A percentile compares a stretch with the other conserved stretches of the same genome.
Evolutionary conservation across 495 filamentous ascomycete species (phyloP).

Genomic region (Penicillium soppii): DNA sequence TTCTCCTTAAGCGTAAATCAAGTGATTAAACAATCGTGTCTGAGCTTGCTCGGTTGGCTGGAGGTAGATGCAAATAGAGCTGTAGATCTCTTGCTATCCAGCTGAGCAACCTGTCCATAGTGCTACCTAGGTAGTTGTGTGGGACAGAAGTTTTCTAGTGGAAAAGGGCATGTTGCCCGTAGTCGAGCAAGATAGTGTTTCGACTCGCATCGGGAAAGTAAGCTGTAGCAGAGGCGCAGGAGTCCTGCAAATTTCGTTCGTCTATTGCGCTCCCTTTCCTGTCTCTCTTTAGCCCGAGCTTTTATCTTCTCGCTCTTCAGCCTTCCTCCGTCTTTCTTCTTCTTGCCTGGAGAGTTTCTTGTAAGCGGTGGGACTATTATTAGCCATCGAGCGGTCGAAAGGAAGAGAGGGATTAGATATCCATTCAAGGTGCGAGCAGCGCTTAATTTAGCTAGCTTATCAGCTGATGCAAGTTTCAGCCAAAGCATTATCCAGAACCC

Average conservation of each 20-base stretch:
- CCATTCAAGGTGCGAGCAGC: no score
- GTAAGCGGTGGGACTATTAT: slow-evolving; percentile 10
- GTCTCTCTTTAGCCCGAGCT: no score
- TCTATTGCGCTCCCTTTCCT: slow-evolving; percentile 8
- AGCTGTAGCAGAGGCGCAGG: slow-evolving; percentile 30
- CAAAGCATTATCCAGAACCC: no score
- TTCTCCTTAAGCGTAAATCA: slow-evolving; percentile 21
- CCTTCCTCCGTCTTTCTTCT: background rate
- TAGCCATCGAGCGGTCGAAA: no score
- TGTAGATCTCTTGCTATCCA: slow-evolving; percentile 29
- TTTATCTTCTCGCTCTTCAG: background rate
- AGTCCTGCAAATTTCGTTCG: slow-evolving; percentile 38
- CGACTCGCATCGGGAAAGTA: slow-evolving; percentile 28
- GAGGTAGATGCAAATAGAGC: slow-evolving; percentile 22
- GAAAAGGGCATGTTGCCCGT: slow-evolving; percentile 27
- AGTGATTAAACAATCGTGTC: slow-evolving; percentile 18
- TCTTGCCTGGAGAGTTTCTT: slow-evolving; percentile 7
- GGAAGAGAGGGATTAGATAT: no score
- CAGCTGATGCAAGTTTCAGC: no score
- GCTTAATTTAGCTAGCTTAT: no score
- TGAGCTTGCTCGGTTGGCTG: slow-evolving; percentile 19
- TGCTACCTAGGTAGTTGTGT: slow-evolving; percentile 20
- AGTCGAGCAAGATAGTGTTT: slow-evolving; percentile 29
- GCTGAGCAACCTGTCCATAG: slow-evolving; percentile 29
- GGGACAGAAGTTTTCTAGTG: slow-evolving; percentile 31